Percentiles rank a stretch among this genome's conserved stretches.
phyloP scores from a whole-genome alignment of 73 alveolate species.

The Stentor coeruleus region DNA sequence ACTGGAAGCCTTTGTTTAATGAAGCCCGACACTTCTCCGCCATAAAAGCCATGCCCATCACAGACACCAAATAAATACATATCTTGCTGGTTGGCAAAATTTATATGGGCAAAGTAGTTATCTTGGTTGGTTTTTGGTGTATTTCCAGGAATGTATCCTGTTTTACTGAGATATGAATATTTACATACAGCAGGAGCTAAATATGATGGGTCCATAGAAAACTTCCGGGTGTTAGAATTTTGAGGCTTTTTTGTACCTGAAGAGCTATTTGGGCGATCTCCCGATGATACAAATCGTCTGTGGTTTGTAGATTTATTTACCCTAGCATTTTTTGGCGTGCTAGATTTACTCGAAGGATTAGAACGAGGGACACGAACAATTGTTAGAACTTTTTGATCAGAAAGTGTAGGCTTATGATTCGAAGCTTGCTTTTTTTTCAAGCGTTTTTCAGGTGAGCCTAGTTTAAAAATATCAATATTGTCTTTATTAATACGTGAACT shows the following conservation, averaged over 20 bases:
- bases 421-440: too few species aligned
- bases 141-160: slow-evolving; percentile 45
- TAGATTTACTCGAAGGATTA: background rate
- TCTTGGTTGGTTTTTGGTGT: slow-evolving; percentile 52
- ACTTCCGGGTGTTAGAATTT: background rate
- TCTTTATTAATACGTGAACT: background rate
- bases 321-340: background rate
- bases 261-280: slow-evolving; percentile 4
- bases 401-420: background rate
- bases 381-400: background rate
- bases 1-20: slow-evolving; percentile 41
- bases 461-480: background rate
- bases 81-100: slow-evolving; percentile 39
- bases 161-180: slow-evolving; percentile 35
- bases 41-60: slow-evolving; percentile 86
- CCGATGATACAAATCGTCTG: background rate
- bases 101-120: slow-evolving; percentile 33
- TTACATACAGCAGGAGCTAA: slow-evolving; percentile 20
- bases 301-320: too few species aligned
- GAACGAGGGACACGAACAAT: background rate
- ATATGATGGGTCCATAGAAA: background rate
- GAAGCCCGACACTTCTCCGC: slow-evolving; percentile 68
- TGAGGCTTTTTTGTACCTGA: background rate
- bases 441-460: background rate
- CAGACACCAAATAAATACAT: slow-evolving; percentile 49